phyloP scores from a whole-genome alignment of 2,329 filamentous ascomycete genomes.

The Diaporthe humulicola region DNA sequence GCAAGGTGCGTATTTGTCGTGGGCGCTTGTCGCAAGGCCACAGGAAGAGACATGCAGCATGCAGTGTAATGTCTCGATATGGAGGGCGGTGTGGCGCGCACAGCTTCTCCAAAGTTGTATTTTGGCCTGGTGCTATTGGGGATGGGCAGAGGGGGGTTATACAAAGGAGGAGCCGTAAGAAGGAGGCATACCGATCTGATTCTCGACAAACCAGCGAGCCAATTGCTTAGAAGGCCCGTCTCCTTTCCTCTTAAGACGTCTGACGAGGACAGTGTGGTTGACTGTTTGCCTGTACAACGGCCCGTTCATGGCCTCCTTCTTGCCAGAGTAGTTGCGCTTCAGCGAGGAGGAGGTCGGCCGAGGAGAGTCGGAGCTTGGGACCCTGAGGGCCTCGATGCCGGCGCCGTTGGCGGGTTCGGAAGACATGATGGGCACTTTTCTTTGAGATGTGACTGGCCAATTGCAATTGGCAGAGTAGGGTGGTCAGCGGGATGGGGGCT shows the following conservation, averaged over 20 bases:
- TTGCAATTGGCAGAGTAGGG: conserved; percentile 28
- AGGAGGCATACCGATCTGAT: conserved; percentile 79
- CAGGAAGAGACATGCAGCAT: conserved; percentile 23
- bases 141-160: neutral
- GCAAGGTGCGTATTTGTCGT: neutral
- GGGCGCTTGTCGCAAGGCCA: neutral
- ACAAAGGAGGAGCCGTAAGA: neutral
- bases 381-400: conserved; percentile 29
- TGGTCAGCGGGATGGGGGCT: neutral
- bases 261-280: conserved; percentile 66
- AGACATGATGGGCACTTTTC: conserved; percentile 33
- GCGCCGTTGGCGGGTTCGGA: conserved; percentile 32
- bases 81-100: conserved; percentile 18
- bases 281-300: conserved; percentile 70
- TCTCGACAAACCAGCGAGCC: conserved; percentile 79
- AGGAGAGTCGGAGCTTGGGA: conserved; percentile 33
- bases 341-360: conserved; percentile 26
- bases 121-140: conserved; percentile 8
- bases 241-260: conserved; percentile 72
- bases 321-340: conserved; percentile 48
- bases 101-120: conserved; percentile 10
- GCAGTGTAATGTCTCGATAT: conserved; percentile 28
- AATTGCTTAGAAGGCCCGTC: conserved; percentile 72
- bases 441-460: conserved; percentile 6
- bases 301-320: conserved; percentile 63